phyloP scores from a whole-genome alignment of 495 filamentous ascomycete genomes.

The Halenospora varia region DNA sequence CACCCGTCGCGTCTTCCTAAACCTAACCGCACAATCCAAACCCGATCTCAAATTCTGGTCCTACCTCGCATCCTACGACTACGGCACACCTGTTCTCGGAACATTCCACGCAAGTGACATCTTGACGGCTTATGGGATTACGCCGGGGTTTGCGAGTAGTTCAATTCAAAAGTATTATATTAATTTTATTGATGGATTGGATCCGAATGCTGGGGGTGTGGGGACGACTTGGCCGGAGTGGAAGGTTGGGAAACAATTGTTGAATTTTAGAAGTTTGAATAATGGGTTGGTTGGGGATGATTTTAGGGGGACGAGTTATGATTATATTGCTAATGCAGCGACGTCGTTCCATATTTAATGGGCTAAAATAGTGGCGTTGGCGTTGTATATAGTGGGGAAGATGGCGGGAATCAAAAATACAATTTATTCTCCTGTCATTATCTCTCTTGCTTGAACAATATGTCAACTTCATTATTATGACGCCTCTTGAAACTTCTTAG shows the following conservation, averaged over 20 bases:
- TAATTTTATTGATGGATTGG: conserved; percentile 59
- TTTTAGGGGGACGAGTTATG: conserved; percentile 46
- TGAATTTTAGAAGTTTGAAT: conserved; percentile 49
- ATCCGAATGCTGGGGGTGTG: conserved; percentile 50
- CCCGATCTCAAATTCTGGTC: conserved; percentile 51
- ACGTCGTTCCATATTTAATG: too few species aligned
- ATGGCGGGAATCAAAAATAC: too few species aligned
- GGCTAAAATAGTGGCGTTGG: too few species aligned
- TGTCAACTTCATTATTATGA: too few species aligned
- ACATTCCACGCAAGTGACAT: conserved; percentile 67
- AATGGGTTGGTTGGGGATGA: conserved; percentile 51
- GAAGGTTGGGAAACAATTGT: conserved; percentile 41
- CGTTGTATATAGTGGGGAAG: too few species aligned
- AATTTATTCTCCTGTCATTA: too few species aligned
- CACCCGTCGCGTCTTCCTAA: conserved; percentile 18
- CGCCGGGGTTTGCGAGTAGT: conserved; percentile 38
- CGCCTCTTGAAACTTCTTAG: too few species aligned
- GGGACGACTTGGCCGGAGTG: conserved; percentile 59
- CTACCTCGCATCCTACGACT: conserved; percentile 65
- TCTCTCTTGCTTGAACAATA: too few species aligned
- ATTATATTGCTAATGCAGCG: conserved; percentile 49
- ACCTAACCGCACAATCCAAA: conserved; percentile 60
- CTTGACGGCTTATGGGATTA: conserved; percentile 6
- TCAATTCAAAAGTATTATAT: conserved; percentile 60
- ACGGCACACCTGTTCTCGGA: conserved; percentile 65